Conservation (phyloP, 371 early-diverging fungal genomes). For the Circinella minor region DNA sequence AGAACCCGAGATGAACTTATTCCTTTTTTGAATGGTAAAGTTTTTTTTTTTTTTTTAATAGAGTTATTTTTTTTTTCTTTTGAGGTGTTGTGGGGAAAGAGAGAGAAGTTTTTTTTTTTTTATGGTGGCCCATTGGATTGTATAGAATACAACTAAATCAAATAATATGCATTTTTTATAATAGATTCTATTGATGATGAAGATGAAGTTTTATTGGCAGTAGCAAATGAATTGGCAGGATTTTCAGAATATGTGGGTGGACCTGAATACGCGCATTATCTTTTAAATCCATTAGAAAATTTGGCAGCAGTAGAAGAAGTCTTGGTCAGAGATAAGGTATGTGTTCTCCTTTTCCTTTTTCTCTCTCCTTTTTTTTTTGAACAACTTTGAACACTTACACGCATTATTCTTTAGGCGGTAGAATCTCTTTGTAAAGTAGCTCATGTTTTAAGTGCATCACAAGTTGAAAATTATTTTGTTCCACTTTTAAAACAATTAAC, state of each 20-base stretch:
- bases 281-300: slow-evolving; percentile 92
- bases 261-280: slow-evolving; percentile 79
- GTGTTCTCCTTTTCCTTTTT: not conserved
- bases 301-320: slow-evolving; percentile 97
- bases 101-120: no score
- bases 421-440: slow-evolving; percentile 88
- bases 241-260: slow-evolving; percentile 95
- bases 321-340: slow-evolving; percentile 93
- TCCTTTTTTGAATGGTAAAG: slow-evolving; percentile 92
- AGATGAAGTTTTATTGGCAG: slow-evolving; percentile 91
- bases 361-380: no score
- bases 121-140: no score
- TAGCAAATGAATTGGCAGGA: slow-evolving; percentile 93
- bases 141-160: no score
- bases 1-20: slow-evolving; percentile 95
- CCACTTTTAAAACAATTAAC: slow-evolving; percentile 92
- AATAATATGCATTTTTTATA: not conserved
- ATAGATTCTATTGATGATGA: slow-evolving; percentile 98
- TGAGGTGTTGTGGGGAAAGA: no score
- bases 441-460: slow-evolving; percentile 68
- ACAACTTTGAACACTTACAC: no score
- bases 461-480: slow-evolving; percentile 87
- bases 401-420: slow-evolving; percentile 74
- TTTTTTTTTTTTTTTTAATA: not conserved
- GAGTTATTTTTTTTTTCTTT: no score